Evolutionary conservation across 306 rosid genomes (phyloP), one percentile per base, ranked within the genome.

Genomic region (Lathyrus tuberosus): DNA sequence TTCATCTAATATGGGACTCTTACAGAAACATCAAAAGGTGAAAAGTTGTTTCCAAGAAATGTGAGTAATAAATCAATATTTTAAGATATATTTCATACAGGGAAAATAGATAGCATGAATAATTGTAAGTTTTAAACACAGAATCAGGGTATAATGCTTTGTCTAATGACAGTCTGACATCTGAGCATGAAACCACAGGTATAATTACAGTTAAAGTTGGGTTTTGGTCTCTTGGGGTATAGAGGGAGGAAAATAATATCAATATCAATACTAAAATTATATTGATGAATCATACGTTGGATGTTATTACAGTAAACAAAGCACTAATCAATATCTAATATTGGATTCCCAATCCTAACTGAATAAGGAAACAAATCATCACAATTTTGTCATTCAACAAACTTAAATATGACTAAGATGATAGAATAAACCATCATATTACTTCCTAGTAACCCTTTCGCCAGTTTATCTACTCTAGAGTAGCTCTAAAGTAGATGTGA

Each of bases 41-140:
- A 48, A 30, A 73, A 65, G 15, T 49, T 20, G 41, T 13, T 69
- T 41, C 41, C 43, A 57, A 68, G 67, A 65, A 47, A 58, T 31
- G 52, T 16, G 71, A 64, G 70, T 63, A 16, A 59, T 22, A 48
- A 41, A 58, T 15, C 54, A 48, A 48, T 44, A 49, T 14, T 15
- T 28, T 18, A 16, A 48, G 56, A 78, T 54, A 48, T 5, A 41
- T 28, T 54, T 22, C 41, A 72, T 60, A 40, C 43, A 16, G 26
- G 74, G 51, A 56, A 53, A 75, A 70, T 30, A 65, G 66, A 65
- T 12, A 62, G 64, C 72, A 51, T 48, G 30, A 44, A 17, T 22
- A 42, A 14, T 40, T 57, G 30, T 5, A 57, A 62, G 41, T 11
- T 60, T 48, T 10, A 42, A 28, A 7, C 11, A 67, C 17, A 66